These are phyloP conservation scores for Pleurotus sapidus DNA, from an alignment of 768 basidiomycete species.

Conservation along the genomic window DNA sequence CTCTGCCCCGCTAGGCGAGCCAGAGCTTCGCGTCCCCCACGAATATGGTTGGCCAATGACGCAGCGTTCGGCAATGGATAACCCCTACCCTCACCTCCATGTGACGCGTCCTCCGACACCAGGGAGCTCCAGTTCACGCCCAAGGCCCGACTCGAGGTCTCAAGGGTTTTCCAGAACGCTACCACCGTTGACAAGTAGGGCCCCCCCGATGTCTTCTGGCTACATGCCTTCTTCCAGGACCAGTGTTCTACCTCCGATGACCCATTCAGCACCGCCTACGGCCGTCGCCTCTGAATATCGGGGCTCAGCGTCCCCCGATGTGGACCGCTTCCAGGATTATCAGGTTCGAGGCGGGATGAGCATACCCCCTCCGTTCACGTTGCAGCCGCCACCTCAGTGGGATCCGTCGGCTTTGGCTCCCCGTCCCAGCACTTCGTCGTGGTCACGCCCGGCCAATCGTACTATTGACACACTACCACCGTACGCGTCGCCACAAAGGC, in stretches of 20 bases:
- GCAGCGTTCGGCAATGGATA: constrained; percentile 1
- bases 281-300: constrained; percentile 16
- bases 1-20: background rate
- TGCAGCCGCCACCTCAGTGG: constrained; percentile 71
- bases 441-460: background rate
- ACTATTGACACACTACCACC: background rate
- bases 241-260: constrained; percentile 8
- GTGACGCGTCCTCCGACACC: constrained; percentile 3
- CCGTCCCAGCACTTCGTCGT: constrained; percentile 19
- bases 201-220: constrained; percentile 9
- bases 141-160: constrained; percentile 11
- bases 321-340: constrained; percentile 29
- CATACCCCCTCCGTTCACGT: constrained; percentile 57
- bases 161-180: constrained; percentile 31
- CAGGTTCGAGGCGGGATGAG: constrained; percentile 20
- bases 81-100: constrained; percentile 1
- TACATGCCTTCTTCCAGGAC: background rate
- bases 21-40: background rate
- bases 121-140: background rate
- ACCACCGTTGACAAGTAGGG: constrained; percentile 27
- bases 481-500: constrained; percentile 10
- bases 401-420: constrained; percentile 31
- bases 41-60: constrained; percentile 7
- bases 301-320: constrained; percentile 33
- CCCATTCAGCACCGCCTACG: constrained; percentile 20